Base-by-base conservation (phyloP, 1,284 basidiomycete species). In the Sanguinoderma infundibulare region DNA sequence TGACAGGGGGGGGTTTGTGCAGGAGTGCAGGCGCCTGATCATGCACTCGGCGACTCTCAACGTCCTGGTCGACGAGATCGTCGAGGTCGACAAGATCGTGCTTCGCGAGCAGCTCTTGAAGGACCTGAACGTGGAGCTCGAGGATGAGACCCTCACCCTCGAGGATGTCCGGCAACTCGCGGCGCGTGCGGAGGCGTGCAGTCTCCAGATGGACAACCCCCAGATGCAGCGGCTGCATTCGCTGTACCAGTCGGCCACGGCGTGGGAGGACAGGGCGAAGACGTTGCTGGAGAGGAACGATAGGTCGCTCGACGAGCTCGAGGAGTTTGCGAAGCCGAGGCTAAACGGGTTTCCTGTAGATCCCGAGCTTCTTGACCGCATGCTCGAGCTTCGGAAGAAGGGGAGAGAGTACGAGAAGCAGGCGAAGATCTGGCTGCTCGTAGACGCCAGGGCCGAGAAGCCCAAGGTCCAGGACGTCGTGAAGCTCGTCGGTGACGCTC, bases 341-440 rank as follows among this genome's bases (percentile, higher is more conserved):
- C 55, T 47, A 17, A 67, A 80, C 8, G 81, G 77, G 44, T 81
- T 91, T 59, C 89, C 89, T 3, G 82, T 91, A 54, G 86, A 92
- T 69, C 79, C 82, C 17, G 78, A 78, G 26, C 79, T 91, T 53
- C 77, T 87, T 34, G 84, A 87, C 65, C 83, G 85, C 14, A 74
- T 94, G 36, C 77, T 82, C 69, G 79, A 81, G n/a, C 78, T 85
- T 49, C 82, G 84, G 46, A 79, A 77, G 38, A 89, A 87, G 72
- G 91, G 89, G 20, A 83, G 83, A 67, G 91, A 93, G 65, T 87
- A 86, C 70, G 90, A 94, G 73, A 87, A 86, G 75, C 87, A 90
- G 68, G 91, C 91, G 14, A 84, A 83, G 67, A 77, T 81, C 3
- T 93, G 90, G 89, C 73, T 91, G 28, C 74, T 78, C 17, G 83